Evolutionary conservation across 305 asterid species (phyloP).

Genomic region (Vinca major): DNA sequence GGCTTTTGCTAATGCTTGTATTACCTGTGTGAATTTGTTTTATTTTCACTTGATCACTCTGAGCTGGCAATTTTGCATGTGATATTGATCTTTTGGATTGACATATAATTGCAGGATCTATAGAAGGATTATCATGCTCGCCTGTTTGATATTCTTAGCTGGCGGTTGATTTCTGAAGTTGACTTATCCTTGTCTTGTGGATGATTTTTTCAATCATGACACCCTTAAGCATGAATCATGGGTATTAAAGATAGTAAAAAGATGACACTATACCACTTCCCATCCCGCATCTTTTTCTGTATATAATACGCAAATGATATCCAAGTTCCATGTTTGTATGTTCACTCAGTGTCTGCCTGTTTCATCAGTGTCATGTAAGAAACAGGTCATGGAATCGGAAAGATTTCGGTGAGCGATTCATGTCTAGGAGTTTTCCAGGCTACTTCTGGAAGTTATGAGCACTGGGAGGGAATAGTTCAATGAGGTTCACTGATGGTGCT

Average conservation of each 20-base stretch:
- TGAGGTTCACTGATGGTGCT: background rate
- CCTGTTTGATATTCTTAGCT: constrained; percentile 86
- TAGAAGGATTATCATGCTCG: constrained; percentile 97
- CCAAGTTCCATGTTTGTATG: constrained; percentile 12
- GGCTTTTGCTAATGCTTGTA: constrained; percentile 27
- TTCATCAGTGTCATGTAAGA: constrained; percentile 30
- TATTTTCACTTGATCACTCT: constrained; percentile 30
- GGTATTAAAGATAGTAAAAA: constrained; percentile 41
- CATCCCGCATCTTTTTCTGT: constrained; percentile 23
- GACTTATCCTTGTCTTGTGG: constrained; percentile 67
- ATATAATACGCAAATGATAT: constrained; percentile 12
- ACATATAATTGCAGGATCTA: constrained; percentile 96
- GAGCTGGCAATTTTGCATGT: constrained; percentile 39
- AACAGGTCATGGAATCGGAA: constrained; percentile 17
- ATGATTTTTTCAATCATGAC: constrained; percentile 74
- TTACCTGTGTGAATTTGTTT: constrained; percentile 19
- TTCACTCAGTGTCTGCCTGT: constrained; percentile 22
- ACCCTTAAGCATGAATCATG: constrained; percentile 47
- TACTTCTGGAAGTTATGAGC: background rate
- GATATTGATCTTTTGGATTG: constrained; percentile 94
- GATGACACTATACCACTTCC: constrained; percentile 42
- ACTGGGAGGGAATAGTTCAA: background rate
- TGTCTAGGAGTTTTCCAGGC: background rate
- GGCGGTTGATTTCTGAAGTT: constrained; percentile 99
- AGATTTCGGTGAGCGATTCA: background rate